Conservation (phyloP, 768 basidiomycete species). For the Suillus weaverae region DNA sequence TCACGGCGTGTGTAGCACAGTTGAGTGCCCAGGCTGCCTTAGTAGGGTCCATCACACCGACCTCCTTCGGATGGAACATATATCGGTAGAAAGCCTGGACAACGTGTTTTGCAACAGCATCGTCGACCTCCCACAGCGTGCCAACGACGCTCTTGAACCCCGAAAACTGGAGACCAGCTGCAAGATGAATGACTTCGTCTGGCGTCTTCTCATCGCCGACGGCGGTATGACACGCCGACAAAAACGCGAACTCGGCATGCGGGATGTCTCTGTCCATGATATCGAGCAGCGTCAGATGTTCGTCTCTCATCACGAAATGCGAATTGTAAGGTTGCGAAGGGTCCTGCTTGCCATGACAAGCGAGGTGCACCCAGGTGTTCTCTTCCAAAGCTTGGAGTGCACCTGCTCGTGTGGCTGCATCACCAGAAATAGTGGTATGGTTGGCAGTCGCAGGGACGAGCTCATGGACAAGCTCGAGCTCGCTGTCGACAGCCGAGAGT, state of each 20-base stretch:
- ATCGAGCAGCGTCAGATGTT: background rate
- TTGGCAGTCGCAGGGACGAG: background rate
- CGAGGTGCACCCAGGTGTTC: constrained; percentile 32
- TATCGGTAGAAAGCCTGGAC: background rate
- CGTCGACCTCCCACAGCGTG: too few relatives aligned
- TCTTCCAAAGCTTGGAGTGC: constrained; percentile 16
- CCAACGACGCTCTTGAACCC: too few relatives aligned
- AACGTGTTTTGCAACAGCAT: too few relatives aligned
- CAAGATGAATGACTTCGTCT: too few relatives aligned
- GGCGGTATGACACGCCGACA: background rate
- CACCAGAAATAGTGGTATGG: constrained; percentile 8
- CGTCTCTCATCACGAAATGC: constrained; percentile 13
- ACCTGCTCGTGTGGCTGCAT: constrained; percentile 14
- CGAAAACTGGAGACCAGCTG: too few relatives aligned
- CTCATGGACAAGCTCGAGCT: background rate
- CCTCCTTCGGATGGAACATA: background rate
- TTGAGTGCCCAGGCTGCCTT: background rate
- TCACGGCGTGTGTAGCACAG: background rate
- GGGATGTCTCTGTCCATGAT: background rate
- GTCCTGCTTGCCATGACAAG: constrained; percentile 31
- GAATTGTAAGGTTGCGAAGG: constrained; percentile 25
- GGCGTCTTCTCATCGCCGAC: background rate
- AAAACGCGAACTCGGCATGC: background rate
- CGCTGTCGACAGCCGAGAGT: background rate
- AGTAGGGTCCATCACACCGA: background rate